Conservation (phyloP, 1,284 basidiomycete genomes). For the Peniophora sp. region DNA sequence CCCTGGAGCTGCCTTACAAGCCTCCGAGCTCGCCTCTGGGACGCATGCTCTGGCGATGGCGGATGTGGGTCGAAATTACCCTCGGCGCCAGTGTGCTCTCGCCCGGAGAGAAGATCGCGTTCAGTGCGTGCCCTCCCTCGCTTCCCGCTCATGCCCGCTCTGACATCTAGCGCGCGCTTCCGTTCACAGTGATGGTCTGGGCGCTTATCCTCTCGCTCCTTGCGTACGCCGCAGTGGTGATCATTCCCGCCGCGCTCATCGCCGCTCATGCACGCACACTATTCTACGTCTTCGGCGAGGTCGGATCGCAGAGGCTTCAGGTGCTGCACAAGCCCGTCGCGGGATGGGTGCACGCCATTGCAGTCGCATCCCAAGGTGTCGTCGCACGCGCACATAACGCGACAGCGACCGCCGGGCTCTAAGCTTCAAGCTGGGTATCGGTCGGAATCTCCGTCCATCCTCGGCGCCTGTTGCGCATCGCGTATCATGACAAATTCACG, state of each 20-base stretch:
- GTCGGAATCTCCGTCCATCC: too few relatives aligned
- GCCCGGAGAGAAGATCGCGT: background rate
- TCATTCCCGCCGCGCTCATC: background rate
- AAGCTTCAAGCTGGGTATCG: too few relatives aligned
- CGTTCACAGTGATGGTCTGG: background rate
- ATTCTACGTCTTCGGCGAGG: background rate
- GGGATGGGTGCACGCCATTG: background rate
- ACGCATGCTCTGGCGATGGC: background rate
- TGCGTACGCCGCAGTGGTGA: background rate
- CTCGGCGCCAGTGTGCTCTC: background rate
- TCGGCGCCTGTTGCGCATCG: too few relatives aligned
- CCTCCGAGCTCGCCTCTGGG: background rate
- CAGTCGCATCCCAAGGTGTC: background rate
- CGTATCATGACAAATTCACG: too few relatives aligned
- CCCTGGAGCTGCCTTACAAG: background rate
- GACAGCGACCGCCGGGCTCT: background rate
- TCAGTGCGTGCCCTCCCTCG: slow-evolving; percentile 1
- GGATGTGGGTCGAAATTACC: slow-evolving; percentile 1
- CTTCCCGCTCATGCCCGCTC: background rate
- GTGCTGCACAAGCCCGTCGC: background rate
- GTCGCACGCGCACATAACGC: background rate
- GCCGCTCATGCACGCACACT: background rate
- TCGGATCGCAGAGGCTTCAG: background rate
- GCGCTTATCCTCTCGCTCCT: background rate
- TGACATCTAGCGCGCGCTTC: background rate